Evolutionary conservation across 2,329 filamentous ascomycete species (phyloP).

Genomic region (Fusarium nelsonii): DNA sequence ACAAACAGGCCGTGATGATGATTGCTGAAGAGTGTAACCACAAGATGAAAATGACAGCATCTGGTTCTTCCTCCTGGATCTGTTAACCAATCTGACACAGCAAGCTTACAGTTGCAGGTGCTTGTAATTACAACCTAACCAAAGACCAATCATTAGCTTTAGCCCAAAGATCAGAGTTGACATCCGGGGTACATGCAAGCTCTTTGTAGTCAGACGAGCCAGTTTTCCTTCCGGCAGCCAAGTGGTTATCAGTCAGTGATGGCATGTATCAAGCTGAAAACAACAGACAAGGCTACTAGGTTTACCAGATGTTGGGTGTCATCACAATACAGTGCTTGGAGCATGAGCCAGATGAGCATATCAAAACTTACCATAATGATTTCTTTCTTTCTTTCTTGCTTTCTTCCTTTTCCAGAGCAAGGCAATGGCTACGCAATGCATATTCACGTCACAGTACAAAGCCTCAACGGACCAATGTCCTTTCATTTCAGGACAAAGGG

Average conservation of each 20-base stretch:
- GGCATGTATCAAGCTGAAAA: constrained; percentile 37
- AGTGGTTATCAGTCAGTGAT: constrained; percentile 45
- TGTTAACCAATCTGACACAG: no score
- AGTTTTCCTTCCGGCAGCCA: constrained; percentile 45
- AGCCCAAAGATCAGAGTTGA: neutral
- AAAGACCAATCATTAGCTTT: constrained; percentile 34
- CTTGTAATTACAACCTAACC: constrained; percentile 6
- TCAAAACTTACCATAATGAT: constrained; percentile 34
- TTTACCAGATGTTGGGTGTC: constrained; percentile 59
- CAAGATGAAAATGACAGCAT: no score
- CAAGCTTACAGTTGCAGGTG: neutral
- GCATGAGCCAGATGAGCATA: constrained; percentile 3
- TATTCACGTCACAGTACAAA: constrained; percentile 7
- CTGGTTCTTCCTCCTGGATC: no score
- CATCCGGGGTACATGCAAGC: constrained; percentile 2
- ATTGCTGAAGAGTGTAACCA: neutral
- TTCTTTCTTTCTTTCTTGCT: neutral
- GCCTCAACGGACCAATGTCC: neutral
- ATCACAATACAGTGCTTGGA: constrained; percentile 44
- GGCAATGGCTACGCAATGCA: neutral
- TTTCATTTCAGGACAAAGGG: constrained; percentile 11
- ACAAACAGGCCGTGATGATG: neutral
- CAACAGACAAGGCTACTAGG: constrained; percentile 52
- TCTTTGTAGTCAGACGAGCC: constrained; percentile 44
- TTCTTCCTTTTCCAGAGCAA: neutral